These are phyloP conservation scores for Monosporascus sp. DNA, from an alignment of 2,329 filamentous ascomycete genomes.

Conservation along the genomic window DNA sequence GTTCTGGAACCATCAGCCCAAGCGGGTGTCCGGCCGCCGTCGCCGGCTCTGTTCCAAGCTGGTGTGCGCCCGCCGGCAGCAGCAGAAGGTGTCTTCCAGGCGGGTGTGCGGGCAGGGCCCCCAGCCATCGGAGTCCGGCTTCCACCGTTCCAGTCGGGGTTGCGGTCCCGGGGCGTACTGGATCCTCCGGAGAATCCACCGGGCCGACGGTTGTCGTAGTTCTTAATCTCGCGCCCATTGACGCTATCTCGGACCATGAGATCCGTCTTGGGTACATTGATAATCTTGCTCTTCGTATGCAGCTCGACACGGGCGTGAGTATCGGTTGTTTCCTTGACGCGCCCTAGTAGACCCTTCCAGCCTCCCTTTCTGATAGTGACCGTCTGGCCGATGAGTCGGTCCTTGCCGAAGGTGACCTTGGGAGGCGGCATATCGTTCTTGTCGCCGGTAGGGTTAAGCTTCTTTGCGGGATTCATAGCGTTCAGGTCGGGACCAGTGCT, in stretches of 20 bases:
- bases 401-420: conserved; percentile 68
- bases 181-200: conserved; percentile 40
- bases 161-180: conserved; percentile 39
- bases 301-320: conserved; percentile 83
- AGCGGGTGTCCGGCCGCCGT: conserved; percentile 62
- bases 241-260: conserved; percentile 82
- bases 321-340: conserved; percentile 92
- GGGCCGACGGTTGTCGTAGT: conserved; percentile 47
- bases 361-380: conserved; percentile 82
- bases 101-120: conserved; percentile 66
- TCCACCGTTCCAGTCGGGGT: conserved; percentile 57
- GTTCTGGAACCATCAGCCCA: conserved; percentile 66
- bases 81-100: conserved; percentile 64
- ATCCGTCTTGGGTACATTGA: conserved; percentile 76
- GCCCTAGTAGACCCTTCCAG: conserved; percentile 89
- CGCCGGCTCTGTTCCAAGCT: conserved; percentile 53
- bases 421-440: conserved; percentile 61
- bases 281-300: conserved; percentile 88
- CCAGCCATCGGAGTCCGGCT: conserved; percentile 64
- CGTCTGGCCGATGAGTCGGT: conserved; percentile 84
- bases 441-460: conserved; percentile 57
- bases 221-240: conserved; percentile 74
- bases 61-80: conserved; percentile 55
- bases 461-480: conserved; percentile 88
- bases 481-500: conserved; percentile 71